Evolutionary conservation across 768 basidiomycete species (phyloP).

Genomic region (Nidularia sp.): DNA sequence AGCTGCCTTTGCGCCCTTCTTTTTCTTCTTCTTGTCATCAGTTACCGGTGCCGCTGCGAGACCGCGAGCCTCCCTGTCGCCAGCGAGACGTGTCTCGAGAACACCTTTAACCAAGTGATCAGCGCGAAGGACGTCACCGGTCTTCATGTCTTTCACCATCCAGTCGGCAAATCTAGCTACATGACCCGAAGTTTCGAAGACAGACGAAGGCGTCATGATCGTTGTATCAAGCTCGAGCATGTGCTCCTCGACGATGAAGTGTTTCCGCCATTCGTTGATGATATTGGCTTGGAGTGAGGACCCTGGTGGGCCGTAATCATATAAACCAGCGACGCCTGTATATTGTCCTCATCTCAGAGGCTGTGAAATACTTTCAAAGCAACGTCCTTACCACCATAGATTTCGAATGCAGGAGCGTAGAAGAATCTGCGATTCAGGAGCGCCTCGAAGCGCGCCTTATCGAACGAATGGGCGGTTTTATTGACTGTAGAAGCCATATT

Average conservation of each 20-base stretch:
- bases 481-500: slow-evolving; percentile 46
- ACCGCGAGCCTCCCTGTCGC: slow-evolving; percentile 88
- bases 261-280: slow-evolving; percentile 92
- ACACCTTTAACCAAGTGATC: slow-evolving; percentile 95
- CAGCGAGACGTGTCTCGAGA: slow-evolving; percentile 83
- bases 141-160: slow-evolving; percentile 97
- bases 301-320: slow-evolving; percentile 97
- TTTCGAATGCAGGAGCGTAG: slow-evolving; percentile 97
- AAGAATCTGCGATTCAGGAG: slow-evolving; percentile 91
- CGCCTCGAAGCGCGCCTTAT: slow-evolving; percentile 81
- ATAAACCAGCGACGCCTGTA: slow-evolving; percentile 91
- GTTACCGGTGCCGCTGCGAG: slow-evolving; percentile 47
- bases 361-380: too few relatives aligned
- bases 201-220: slow-evolving; percentile 91
- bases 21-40: slow-evolving; percentile 76
- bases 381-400: slow-evolving; percentile 81
- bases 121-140: slow-evolving; percentile 94
- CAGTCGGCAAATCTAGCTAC: slow-evolving; percentile 98
- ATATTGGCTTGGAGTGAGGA: slow-evolving; percentile 96
- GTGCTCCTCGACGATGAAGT: slow-evolving; percentile 97
- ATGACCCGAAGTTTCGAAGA: slow-evolving; percentile 96
- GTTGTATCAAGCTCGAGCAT: slow-evolving; percentile 99
- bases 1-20: slow-evolving; percentile 63
- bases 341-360: neutral
- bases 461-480: slow-evolving; percentile 83